Percentiles rank a stretch among this genome's conserved stretches.
These are phyloP conservation scores for Monosporascus sp. DNA, from an alignment of 2,329 filamentous ascomycete species.

Conservation along the genomic window DNA sequence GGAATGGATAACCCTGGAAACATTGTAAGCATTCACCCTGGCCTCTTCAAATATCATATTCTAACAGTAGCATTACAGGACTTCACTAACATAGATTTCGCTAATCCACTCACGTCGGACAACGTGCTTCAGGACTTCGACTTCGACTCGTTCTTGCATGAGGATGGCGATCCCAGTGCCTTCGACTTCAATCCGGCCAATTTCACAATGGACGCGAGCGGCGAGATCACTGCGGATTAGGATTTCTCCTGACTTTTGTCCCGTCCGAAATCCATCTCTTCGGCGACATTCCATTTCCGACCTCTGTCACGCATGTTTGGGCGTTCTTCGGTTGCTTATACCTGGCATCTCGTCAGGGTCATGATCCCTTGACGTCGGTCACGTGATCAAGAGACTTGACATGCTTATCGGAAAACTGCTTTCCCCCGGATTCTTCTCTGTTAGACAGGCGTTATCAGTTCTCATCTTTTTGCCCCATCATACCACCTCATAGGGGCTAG, in stretches of 20 bases:
- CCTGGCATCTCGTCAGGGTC: conserved; percentile 25
- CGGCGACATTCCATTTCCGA: background rate
- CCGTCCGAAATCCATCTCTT: conserved; percentile 9
- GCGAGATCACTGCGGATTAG: conserved; percentile 55
- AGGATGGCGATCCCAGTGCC: conserved; percentile 39
- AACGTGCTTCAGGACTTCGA: conserved; percentile 64
- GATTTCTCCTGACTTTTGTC: conserved; percentile 2
- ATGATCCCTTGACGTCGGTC: conserved; percentile 17
- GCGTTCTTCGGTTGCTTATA: conserved; percentile 25
- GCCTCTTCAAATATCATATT: conserved; percentile 2
- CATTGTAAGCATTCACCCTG: conserved; percentile 35
- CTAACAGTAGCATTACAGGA: conserved; percentile 25
- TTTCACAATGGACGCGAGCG: conserved; percentile 48
- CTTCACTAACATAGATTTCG: conserved; percentile 47
- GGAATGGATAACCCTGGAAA: conserved; percentile 35
- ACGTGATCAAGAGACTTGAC: conserved; percentile 19
- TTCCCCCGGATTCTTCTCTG: background rate
- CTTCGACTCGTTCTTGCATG: conserved; percentile 62
- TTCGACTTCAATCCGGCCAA: conserved; percentile 51
- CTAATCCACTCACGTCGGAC: conserved; percentile 45
- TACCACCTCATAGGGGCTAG: background rate
- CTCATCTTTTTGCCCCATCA: background rate
- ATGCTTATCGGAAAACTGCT: conserved; percentile 19
- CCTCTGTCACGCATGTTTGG: conserved; percentile 24
- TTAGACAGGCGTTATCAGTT: background rate